These are phyloP conservation scores for Inosperma sp. DNA, from an alignment of 768 basidiomycete genomes.

Conservation along the genomic window DNA sequence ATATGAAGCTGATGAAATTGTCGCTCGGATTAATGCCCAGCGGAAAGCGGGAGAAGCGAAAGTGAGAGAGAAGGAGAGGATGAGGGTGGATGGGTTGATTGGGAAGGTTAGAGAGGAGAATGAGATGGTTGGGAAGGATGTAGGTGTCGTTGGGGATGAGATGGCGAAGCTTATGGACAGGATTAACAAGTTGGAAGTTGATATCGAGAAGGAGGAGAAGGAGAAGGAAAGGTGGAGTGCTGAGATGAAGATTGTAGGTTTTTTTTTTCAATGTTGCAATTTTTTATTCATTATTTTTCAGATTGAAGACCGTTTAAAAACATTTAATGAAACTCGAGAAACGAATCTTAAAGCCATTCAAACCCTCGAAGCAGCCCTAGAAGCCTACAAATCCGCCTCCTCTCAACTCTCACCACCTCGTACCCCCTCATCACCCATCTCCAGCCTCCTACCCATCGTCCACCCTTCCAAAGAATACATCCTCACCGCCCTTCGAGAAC, in stretches of 20 bases:
- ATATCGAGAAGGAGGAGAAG: conserved; percentile 9
- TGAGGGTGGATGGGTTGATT: background rate
- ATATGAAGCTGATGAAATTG: conserved; percentile 9
- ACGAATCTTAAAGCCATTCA: conserved; percentile 11
- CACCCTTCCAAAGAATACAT: too few relatives aligned
- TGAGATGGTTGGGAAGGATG: conserved; percentile 9
- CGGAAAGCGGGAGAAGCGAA: background rate
- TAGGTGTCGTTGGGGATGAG: conserved; percentile 14
- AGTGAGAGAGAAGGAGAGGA: conserved; percentile 7
- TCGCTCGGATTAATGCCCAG: conserved; percentile 10
- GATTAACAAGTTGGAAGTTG: conserved; percentile 10
- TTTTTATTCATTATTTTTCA: background rate
- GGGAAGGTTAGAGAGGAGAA: background rate
- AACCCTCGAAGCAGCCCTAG: conserved; percentile 21
- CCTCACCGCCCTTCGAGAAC: too few relatives aligned
- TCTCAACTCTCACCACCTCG: conserved; percentile 8
- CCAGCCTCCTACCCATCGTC: too few relatives aligned
- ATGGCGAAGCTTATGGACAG: conserved; percentile 11
- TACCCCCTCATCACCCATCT: background rate
- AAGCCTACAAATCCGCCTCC: conserved; percentile 19
- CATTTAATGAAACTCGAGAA: conserved; percentile 11
- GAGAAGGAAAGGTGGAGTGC: conserved; percentile 9
- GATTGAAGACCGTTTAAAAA: conserved; percentile 12
- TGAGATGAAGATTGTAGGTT: background rate
- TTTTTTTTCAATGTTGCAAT: background rate